phyloP scores from a whole-genome alignment of 2,329 filamentous ascomycete genomes.

The Fusarium sp. region DNA sequence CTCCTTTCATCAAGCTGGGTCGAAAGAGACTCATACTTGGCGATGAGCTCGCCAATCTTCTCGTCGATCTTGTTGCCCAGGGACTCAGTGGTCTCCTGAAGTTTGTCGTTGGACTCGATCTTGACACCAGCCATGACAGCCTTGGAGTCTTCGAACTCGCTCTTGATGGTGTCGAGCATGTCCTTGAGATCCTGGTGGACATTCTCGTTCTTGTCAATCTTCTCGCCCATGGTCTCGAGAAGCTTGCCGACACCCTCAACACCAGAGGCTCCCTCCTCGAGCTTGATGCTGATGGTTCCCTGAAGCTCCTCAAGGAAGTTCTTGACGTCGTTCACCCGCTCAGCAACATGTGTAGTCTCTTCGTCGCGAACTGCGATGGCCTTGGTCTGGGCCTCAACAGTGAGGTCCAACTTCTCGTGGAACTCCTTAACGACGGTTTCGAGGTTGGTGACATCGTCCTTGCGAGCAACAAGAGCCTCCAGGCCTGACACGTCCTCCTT shows the following conservation, averaged over 20 bases:
- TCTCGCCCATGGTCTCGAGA: conserved; percentile 74
- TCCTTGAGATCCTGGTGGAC: conserved; percentile 75
- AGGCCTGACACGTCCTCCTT: conserved; percentile 78
- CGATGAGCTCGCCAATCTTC: conserved; percentile 80
- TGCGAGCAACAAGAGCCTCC: conserved; percentile 77
- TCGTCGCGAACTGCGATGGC: conserved; percentile 86
- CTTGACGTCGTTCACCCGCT: conserved; percentile 84
- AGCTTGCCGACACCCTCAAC: conserved; percentile 80
- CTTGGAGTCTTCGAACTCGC: conserved; percentile 89
- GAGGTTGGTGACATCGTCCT: conserved; percentile 75
- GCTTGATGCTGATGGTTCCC: conserved; percentile 78
- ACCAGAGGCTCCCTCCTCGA: conserved; percentile 79
- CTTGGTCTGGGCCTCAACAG: conserved; percentile 80
- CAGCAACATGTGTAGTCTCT: conserved; percentile 82
- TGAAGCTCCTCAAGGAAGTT: conserved; percentile 82
- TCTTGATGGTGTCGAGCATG: conserved; percentile 80
- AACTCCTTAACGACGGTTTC: conserved; percentile 77
- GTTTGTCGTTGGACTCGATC: conserved; percentile 85
- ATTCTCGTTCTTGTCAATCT: conserved; percentile 67
- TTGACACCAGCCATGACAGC: conserved; percentile 83
- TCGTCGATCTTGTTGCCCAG: conserved; percentile 70
- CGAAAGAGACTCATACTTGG: conserved; percentile 91
- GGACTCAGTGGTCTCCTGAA: conserved; percentile 67
- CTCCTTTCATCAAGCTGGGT: conserved; percentile 78
- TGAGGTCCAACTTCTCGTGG: conserved; percentile 73